Evolutionary conservation across 2,329 filamentous ascomycete genomes (phyloP).

Genomic region (Coniochaeta hoffmannii): DNA sequence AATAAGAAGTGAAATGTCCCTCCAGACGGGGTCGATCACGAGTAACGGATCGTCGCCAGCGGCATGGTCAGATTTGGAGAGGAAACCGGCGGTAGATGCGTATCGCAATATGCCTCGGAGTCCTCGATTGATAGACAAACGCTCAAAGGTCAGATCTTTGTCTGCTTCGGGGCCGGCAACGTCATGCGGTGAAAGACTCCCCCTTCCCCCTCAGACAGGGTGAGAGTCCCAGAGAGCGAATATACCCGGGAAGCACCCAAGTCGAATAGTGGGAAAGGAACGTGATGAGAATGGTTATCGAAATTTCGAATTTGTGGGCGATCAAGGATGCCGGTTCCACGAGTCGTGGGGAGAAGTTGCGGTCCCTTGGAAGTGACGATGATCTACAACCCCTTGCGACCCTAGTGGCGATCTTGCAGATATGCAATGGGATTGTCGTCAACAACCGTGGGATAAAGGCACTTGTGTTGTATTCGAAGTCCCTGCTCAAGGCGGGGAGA

Average conservation of each 20-base stretch:
- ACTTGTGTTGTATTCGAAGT: too few relatives aligned
- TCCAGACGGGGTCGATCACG: background rate
- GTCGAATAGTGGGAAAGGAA: background rate
- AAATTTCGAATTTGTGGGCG: background rate
- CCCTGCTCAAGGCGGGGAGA: background rate
- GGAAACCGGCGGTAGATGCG: background rate
- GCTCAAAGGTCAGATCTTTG: background rate
- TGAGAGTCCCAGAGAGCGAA: too few relatives aligned
- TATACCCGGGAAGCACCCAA: background rate
- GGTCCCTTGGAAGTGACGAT: background rate
- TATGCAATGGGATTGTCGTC: background rate
- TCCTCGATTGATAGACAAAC: background rate
- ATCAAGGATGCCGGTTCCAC: background rate
- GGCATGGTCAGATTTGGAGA: background rate
- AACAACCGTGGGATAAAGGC: too few relatives aligned
- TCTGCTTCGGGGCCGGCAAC: background rate
- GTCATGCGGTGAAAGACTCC: background rate
- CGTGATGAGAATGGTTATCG: background rate
- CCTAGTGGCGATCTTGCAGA: conserved; percentile 1
- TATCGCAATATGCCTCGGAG: background rate
- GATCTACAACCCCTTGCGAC: background rate
- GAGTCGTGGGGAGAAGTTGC: background rate
- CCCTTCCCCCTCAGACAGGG: background rate
- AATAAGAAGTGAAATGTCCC: background rate
- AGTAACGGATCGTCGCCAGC: background rate